Evolutionary conservation across 2,329 filamentous ascomycete genomes (phyloP).

Genomic region (Remersonia thermophila): DNA sequence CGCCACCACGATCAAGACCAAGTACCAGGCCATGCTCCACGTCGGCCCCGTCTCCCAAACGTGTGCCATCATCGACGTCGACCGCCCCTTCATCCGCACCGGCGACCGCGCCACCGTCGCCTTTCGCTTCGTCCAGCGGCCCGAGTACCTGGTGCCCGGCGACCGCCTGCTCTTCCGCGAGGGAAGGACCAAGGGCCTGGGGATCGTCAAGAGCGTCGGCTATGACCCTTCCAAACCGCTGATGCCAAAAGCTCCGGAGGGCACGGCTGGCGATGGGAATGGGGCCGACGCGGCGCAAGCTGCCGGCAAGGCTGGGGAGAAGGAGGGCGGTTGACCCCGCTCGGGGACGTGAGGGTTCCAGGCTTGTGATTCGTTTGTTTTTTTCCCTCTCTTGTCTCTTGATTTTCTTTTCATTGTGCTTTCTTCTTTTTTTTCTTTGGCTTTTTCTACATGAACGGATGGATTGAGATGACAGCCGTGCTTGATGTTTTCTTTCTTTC

Average conservation of each 20-base stretch:
- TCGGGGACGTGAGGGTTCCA: no score
- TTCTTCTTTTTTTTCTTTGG: neutral
- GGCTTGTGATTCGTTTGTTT: neutral
- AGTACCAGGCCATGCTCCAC: conserved; percentile 97
- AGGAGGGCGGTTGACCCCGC: no score
- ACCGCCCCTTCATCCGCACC: conserved; percentile 87
- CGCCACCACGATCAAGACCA: conserved; percentile 90
- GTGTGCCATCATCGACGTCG: conserved; percentile 93
- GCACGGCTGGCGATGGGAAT: conserved; percentile 1
- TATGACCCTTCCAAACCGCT: conserved; percentile 58
- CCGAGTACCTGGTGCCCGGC: conserved; percentile 80
- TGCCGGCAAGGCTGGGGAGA: neutral
- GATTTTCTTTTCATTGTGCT: no score
- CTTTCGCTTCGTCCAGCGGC: conserved; percentile 86
- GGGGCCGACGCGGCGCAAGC: neutral
- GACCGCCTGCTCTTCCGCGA: conserved; percentile 89
- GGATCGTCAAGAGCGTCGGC: conserved; percentile 82
- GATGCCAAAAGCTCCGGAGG: conserved; percentile 11
- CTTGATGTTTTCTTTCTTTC: no score
- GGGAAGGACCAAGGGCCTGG: conserved; percentile 85
- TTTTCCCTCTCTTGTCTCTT: neutral
- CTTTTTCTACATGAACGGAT: no score
- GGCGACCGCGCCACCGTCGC: conserved; percentile 90
- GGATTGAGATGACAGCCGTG: no score
- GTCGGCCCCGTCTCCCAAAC: conserved; percentile 92